Evolutionary conservation across 2,329 filamentous ascomycete genomes (phyloP).

Genomic region (Apiospora sp.): DNA sequence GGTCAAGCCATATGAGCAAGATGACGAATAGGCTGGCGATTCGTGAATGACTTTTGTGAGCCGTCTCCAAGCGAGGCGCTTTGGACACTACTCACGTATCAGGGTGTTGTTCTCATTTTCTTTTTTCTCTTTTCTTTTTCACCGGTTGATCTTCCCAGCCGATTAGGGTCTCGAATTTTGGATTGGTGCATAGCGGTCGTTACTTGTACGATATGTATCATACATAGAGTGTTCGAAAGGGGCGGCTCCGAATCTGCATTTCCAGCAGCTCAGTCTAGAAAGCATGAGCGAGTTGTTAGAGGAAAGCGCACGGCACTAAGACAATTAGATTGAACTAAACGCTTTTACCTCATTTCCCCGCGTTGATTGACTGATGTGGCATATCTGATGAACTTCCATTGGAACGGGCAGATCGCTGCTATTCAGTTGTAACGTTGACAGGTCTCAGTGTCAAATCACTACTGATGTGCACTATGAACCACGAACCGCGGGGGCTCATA

Average conservation of each 20-base stretch:
- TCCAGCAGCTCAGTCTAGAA: neutral
- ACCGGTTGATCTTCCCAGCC: neutral
- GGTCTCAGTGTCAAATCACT: too few species aligned
- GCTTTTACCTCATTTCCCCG: neutral
- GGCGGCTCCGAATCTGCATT: neutral
- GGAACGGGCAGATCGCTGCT: neutral
- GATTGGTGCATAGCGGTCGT: constrained; percentile 2
- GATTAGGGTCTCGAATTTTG: neutral
- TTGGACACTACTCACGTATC: neutral
- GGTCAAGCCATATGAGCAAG: neutral
- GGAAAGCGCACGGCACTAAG: neutral
- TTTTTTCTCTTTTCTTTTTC: neutral
- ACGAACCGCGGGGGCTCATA: neutral
- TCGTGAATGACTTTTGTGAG: too few species aligned
- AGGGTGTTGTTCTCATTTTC: neutral
- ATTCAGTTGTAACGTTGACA: too few species aligned
- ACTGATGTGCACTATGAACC: neutral
- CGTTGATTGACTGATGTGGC: neutral
- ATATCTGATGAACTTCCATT: neutral
- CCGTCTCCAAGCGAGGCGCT: neutral
- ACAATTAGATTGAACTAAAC: neutral
- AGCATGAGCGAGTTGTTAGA: neutral
- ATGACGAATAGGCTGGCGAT: neutral
- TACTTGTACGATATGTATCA: neutral
- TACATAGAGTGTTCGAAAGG: neutral